phyloP scores from a whole-genome alignment of 148 eudicot genomes.

The Rhododendron mucronatum region DNA sequence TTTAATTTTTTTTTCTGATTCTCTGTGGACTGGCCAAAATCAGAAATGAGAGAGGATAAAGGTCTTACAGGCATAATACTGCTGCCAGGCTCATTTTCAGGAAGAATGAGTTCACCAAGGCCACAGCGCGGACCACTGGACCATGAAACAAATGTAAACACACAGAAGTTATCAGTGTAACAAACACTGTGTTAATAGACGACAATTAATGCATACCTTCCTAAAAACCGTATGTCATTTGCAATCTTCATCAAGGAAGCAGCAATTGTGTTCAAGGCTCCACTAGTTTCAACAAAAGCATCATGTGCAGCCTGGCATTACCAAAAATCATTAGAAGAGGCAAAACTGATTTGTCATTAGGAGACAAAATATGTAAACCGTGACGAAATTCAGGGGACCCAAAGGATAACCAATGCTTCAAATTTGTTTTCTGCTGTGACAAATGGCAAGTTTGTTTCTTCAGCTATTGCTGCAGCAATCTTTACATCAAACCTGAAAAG shows the following conservation, averaged over 20 bases:
- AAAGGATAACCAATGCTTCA: conserved; percentile 66
- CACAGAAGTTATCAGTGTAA: neutral
- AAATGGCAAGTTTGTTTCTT: conserved; percentile 86
- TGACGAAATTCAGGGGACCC: neutral
- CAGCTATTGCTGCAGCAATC: conserved; percentile 92
- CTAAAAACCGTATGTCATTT: conserved; percentile 87
- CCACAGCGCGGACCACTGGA: conserved; percentile 98
- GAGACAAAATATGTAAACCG: neutral
- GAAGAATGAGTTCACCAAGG: conserved; percentile 93
- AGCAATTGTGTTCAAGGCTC: conserved; percentile 81
- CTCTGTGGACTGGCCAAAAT: neutral
- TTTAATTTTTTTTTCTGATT: neutral
- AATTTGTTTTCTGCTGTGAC: conserved; percentile 97
- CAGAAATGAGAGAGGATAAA: conserved; percentile 1
- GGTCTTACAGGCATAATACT: conserved; percentile 94
- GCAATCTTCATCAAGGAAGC: conserved; percentile 94
- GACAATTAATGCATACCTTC: conserved; percentile 67
- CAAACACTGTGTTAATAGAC: conserved; percentile 1
- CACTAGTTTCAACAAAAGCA: conserved; percentile 95
- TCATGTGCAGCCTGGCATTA: conserved; percentile 87
- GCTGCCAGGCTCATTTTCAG: conserved; percentile 99
- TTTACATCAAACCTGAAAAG: conserved; percentile 80
- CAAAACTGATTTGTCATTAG: neutral
- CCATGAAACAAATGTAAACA: conserved; percentile 13
- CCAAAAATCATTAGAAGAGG: neutral